Evolutionary conservation across 2,329 filamentous ascomycete genomes (phyloP).

Genomic region (Metarhizium album): DNA sequence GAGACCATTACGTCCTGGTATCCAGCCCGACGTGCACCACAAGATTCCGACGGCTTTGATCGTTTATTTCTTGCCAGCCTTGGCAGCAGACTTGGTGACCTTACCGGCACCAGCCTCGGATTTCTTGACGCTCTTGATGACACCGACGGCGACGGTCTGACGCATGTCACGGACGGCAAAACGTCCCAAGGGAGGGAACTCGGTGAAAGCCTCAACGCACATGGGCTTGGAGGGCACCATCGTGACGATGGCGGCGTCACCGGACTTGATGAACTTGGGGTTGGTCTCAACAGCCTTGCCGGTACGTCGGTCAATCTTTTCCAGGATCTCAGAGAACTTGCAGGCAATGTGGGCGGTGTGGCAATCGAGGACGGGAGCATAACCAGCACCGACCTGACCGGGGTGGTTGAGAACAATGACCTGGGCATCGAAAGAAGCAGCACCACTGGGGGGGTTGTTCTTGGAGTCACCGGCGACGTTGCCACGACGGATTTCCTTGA

Average conservation of each 20-base stretch:
- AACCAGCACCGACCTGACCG: conserved; percentile 97
- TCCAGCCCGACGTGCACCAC: conserved; percentile 16
- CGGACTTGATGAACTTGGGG: conserved; percentile 99
- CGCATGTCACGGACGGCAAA: conserved; percentile 99
- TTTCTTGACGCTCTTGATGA: conserved; percentile 84
- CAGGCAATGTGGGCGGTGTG: conserved; percentile 99
- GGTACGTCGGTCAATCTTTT: conserved; percentile 99
- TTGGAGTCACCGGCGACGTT: conserved; percentile 99
- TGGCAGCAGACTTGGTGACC: conserved; percentile 63
- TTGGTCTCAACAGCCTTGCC: conserved; percentile 86
- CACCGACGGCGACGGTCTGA: conserved; percentile 83
- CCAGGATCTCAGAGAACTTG: conserved; percentile 98
- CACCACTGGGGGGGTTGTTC: conserved; percentile 89
- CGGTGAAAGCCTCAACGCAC: conserved; percentile 99
- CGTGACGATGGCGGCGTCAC: conserved; percentile 99
- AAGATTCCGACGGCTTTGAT: conserved; percentile 13
- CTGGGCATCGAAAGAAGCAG: conserved; percentile 96
- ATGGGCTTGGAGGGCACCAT: conserved; percentile 99
- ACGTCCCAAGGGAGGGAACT: conserved; percentile 98
- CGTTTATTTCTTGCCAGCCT: conserved; percentile 64
- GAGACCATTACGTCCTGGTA: conserved; percentile 22
- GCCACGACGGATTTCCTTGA: conserved; percentile 99
- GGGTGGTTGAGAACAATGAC: conserved; percentile 99
- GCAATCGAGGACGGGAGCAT: conserved; percentile 98
- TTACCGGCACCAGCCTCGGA: conserved; percentile 44